Base-by-base conservation (phyloP, 2,329 filamentous ascomycete species). In the Aspergillus alliaceus region DNA sequence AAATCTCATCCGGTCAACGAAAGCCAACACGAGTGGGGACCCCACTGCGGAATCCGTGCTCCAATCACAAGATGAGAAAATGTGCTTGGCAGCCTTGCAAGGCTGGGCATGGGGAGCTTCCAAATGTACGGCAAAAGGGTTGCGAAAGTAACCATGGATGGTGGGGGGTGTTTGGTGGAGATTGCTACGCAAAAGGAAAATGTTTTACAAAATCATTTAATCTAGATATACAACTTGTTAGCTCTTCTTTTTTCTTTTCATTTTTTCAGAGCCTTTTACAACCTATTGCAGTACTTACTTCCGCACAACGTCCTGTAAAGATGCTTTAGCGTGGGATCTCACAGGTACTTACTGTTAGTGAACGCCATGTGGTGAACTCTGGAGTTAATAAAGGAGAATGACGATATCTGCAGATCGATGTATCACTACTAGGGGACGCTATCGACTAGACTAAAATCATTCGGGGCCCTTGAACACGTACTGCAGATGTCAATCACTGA, bases 41-140 rank as follows among this genome's bases (percentile, higher is more conserved):
- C 4, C n/a, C 24, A 31, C 14, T 24, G 34, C 35, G 47, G 42
- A 54, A 40, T 47, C 11, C 24, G 24, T 27, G 29, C 9, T 8
- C 44, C 44, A 48, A 48, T 48, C 27, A 20, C 0, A 1, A 15
- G 8, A 27, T 12, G 12, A 48, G 27, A 12, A 48, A 9, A 15
- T 14, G 12, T 18, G 3, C 51, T 62, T 62, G 54, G 63, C 61
- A 59, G 63, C 63, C 63, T 61, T 62, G 63, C 63, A 64, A 58
- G 60, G 61, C 63, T 62, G 60, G 60, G 59, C 56, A 53, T 12
- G 27, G 27, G 35, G 29, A 51, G n/a, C 32, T 58, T 32, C 25
- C 39, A 11, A 34, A 12, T 34, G 4, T 14, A n/a, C n/a, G n/a
- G n/a, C n/a, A n/a, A n/a, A n/a, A n/a, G n/a, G n/a, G n/a, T n/a